These are phyloP conservation scores for Saccharum hybrid DNA, from an alignment of 202 grass and related monocot species.

Conservation along the genomic window DNA sequence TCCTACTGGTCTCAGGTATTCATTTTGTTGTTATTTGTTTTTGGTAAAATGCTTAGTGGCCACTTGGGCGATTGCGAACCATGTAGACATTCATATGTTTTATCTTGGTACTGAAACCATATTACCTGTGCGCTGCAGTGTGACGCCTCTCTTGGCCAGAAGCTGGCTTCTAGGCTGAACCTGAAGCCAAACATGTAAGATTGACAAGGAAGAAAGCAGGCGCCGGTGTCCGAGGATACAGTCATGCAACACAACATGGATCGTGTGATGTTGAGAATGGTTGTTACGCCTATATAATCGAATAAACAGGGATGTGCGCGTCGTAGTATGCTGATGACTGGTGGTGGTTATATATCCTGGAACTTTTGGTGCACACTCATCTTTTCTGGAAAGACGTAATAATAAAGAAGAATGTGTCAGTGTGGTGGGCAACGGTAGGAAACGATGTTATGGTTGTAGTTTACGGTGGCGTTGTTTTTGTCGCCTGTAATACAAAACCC, in stretches of 20 bases:
- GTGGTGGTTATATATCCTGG: not conserved
- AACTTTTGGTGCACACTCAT: not conserved
- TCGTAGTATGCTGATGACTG: not conserved
- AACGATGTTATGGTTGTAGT: not conserved
- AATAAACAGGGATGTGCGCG: not conserved
- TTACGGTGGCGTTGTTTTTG: not conserved
- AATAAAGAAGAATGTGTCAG: conserved; percentile 19
- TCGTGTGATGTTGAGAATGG: not conserved
- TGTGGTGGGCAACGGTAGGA: not conserved
- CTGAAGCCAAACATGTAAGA: conserved; percentile 78
- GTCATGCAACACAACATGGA: not conserved
- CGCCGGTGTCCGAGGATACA: not conserved
- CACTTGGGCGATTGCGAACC: not conserved
- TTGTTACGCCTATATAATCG: not conserved
- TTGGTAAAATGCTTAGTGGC: not conserved
- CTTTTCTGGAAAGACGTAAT: not conserved
- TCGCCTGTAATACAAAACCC: not conserved
- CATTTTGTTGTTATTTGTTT: not conserved
- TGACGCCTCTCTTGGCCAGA: conserved; percentile 67
- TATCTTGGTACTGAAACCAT: not conserved
- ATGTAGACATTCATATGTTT: not conserved
- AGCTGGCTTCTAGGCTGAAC: conserved; percentile 65
- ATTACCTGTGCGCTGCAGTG: conserved; percentile 47
- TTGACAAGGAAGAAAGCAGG: not conserved
- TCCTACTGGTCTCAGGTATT: conserved; percentile 86